Base-by-base conservation (phyloP, 345 rosid species). In the Clausena lansium region DNA sequence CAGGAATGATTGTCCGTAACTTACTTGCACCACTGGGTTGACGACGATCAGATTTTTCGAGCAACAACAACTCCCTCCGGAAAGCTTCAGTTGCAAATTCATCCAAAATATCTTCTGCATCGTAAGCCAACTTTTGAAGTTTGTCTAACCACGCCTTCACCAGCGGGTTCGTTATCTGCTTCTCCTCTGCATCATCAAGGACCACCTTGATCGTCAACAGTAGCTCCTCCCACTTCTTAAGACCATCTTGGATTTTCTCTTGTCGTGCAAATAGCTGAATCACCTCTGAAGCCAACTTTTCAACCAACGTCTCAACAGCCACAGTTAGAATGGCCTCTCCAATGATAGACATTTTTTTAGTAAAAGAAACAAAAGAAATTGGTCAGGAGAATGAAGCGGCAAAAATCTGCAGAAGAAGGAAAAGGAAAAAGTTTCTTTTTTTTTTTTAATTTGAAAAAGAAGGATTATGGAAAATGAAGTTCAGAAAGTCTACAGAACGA, bases 131-230 rank as follows among this genome's bases (percentile, higher is more conserved):
- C 41, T 80, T 75, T 58, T 54, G 65, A 24, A 71, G 73, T 7
- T 80, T 55, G n/a, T 19, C 36, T n/a, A 80, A 35, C 83, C 80
- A 76, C 9, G 2, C 4, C 55, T 45, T 64, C 15, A 76, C 73
- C 11, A 2, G 0, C 2, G 25, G 9, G 47, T 59, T n/a, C 6
- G 6, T 45, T 58, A 36, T 36, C 76, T 74, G 75, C 71, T 62
- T 77, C 75, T 77, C 76, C 58, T 81, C 84, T 11, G 78, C 81
- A 74, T 74, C 67, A 3, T 59, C 65, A 20, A 81, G 75, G 66
- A 73, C 76, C 20, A 67, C 62, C 9, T 58, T 25, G 14, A 78
- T 62, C n/a, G 25, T 64, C 27, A 15, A 2, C 47, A 78, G 22
- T 33, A 7, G 39, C 13, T 6, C 74, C 60, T 68, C 52, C 81